These are phyloP conservation scores for Rossbeevera mucosa DNA, from an alignment of 768 basidiomycete genomes.

Conservation along the genomic window DNA sequence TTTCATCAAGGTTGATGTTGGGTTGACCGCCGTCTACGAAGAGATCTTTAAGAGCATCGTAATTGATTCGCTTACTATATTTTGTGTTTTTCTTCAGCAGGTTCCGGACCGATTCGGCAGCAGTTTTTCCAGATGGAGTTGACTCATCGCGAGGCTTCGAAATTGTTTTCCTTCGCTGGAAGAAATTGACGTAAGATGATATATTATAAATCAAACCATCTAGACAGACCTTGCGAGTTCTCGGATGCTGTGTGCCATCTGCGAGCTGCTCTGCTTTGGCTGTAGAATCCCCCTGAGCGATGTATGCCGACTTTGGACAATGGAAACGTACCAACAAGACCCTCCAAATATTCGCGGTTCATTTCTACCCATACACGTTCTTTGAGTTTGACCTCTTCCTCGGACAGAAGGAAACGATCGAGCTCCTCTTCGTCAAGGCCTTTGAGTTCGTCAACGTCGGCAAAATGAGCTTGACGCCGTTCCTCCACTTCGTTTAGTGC, in stretches of 20 bases:
- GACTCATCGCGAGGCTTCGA: constrained; percentile 70
- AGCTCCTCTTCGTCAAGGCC: constrained; percentile 92
- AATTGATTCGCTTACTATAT: constrained; percentile 92
- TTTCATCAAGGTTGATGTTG: constrained; percentile 34
- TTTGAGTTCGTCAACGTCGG: constrained; percentile 53
- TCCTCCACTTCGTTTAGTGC: constrained; percentile 68
- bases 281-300: constrained; percentile 48
- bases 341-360: constrained; percentile 86
- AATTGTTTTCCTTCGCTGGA: constrained; percentile 63
- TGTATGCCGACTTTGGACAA: constrained; percentile 10
- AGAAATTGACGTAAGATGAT: constrained; percentile 7
- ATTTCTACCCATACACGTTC: constrained; percentile 93
- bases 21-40: constrained; percentile 46
- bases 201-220: constrained; percentile 18
- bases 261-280: constrained; percentile 64
- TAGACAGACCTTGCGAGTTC: constrained; percentile 75
- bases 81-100: constrained; percentile 81
- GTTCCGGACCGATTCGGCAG: constrained; percentile 33
- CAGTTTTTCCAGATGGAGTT: constrained; percentile 41
- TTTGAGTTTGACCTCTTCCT: constrained; percentile 80
- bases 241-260: constrained; percentile 37
- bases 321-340: constrained; percentile 56
- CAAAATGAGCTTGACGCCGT: constrained; percentile 49
- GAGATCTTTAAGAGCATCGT: constrained; percentile 79
- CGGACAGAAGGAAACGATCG: constrained; percentile 70